Evolutionary conservation across 179 eudicot genomes (phyloP).

Genomic region (Patellifolia procumbens): DNA sequence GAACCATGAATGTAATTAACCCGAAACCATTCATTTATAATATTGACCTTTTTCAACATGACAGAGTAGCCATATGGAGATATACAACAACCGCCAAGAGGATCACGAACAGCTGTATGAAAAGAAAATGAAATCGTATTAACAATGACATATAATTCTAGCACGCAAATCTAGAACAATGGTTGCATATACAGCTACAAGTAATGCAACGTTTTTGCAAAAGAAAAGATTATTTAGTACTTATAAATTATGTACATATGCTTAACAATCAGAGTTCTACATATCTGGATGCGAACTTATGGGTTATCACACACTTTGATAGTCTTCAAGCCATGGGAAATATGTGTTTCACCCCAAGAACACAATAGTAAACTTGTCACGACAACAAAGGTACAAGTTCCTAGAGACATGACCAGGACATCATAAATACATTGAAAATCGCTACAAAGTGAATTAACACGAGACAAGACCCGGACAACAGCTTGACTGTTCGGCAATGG

Average conservation of each 20-base stretch:
- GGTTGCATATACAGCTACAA: neutral
- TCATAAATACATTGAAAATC: neutral
- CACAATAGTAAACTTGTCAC: neutral
- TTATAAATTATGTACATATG: neutral
- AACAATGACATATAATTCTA: neutral
- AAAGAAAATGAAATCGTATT: neutral
- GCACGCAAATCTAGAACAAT: neutral
- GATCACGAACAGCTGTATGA: constrained; percentile 77
- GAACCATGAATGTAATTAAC: neutral
- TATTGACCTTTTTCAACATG: constrained; percentile 74
- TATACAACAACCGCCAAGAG: constrained; percentile 95
- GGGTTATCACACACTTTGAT: neutral
- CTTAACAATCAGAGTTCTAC: neutral
- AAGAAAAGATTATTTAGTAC: neutral
- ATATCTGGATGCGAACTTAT: neutral
- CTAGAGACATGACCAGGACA: neutral
- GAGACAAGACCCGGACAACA: neutral
- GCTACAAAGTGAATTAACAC: neutral
- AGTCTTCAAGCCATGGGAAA: neutral
- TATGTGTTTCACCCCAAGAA: neutral
- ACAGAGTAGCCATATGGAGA: constrained; percentile 88
- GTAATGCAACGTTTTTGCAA: neutral
- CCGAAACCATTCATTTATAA: constrained; percentile 2
- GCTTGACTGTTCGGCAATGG: neutral
- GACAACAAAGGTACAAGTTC: neutral